A percentile compares a stretch with the other conserved stretches of the same genome.
phyloP scores from a whole-genome alignment of 2,329 filamentous ascomycete species.

The Scytalidium lignicola region DNA sequence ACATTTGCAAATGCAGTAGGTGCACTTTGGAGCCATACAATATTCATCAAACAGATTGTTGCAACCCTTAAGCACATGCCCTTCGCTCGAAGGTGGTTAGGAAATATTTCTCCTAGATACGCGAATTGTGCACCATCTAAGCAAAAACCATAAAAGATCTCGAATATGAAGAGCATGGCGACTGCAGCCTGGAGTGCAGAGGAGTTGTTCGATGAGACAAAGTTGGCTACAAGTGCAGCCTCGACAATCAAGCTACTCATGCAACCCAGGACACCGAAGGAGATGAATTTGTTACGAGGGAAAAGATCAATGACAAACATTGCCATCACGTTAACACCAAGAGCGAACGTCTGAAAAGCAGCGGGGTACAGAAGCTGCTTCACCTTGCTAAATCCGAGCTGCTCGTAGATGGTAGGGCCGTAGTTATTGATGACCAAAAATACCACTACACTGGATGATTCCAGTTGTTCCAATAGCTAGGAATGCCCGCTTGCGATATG shows the following conservation, averaged over 20 bases:
- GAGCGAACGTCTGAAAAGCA: too few relatives aligned
- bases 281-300: conserved; percentile 1
- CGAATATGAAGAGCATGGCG: conserved; percentile 6
- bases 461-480: background rate
- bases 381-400: background rate
- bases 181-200: too few relatives aligned
- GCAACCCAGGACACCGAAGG: conserved; percentile 3
- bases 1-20: conserved; percentile 3
- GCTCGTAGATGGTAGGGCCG: conserved; percentile 6
- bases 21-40: background rate
- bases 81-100: conserved; percentile 5
- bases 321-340: too few relatives aligned
- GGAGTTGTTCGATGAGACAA: background rate
- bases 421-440: conserved; percentile 6
- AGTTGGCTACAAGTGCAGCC: conserved; percentile 4
- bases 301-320: too few relatives aligned
- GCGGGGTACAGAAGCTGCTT: too few relatives aligned
- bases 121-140: conserved; percentile 1
- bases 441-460: background rate
- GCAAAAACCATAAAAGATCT: background rate
- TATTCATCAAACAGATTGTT: background rate
- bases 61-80: conserved; percentile 3
- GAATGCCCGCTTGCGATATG: conserved; percentile 3
- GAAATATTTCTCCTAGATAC: conserved; percentile 4
- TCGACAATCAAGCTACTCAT: background rate